Evolutionary conservation across 768 basidiomycete genomes (phyloP).

Genomic region (Rhodotorula paludigena): DNA sequence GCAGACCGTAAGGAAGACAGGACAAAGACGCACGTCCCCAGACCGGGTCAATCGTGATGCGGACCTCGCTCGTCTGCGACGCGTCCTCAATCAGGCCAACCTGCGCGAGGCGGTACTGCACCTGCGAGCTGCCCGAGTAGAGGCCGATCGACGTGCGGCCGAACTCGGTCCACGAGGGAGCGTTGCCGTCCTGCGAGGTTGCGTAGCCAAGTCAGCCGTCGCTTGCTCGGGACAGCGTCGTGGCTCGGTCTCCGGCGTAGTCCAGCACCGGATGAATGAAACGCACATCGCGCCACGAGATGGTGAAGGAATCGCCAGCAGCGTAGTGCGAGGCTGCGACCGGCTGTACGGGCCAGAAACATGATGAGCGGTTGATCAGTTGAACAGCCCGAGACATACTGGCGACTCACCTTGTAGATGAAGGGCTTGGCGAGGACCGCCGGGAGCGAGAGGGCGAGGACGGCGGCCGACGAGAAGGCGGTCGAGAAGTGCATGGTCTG

Average conservation of each 20-base stretch:
- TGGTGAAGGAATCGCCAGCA: conserved; percentile 4
- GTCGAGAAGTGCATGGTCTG: neutral
- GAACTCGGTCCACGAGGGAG: neutral
- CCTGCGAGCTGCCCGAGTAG: conserved; percentile 8
- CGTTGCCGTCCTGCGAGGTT: neutral
- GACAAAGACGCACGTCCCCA: conserved; percentile 4
- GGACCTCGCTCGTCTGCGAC: neutral
- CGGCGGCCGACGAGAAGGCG: neutral
- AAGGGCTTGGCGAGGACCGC: neutral
- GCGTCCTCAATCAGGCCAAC: conserved; percentile 18
- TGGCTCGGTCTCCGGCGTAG: no score
- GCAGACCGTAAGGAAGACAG: neutral
- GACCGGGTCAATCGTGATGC: conserved; percentile 5
- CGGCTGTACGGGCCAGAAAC: no score
- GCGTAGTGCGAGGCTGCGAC: neutral
- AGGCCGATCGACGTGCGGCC: conserved; percentile 3
- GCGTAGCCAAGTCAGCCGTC: no score
- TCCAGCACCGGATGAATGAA: no score
- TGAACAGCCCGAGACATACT: no score
- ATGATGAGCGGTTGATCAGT: no score
- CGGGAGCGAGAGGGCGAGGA: neutral
- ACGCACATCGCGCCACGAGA: conserved; percentile 9
- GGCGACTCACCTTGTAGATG: conserved; percentile 19
- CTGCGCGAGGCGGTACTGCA: conserved; percentile 4
- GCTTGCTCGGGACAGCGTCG: no score